A percentile compares a stretch with the other conserved stretches of the same genome.
Conservation (phyloP, 805 yeast species). For the Saccharomycopsis synnaedendra region DNA sequence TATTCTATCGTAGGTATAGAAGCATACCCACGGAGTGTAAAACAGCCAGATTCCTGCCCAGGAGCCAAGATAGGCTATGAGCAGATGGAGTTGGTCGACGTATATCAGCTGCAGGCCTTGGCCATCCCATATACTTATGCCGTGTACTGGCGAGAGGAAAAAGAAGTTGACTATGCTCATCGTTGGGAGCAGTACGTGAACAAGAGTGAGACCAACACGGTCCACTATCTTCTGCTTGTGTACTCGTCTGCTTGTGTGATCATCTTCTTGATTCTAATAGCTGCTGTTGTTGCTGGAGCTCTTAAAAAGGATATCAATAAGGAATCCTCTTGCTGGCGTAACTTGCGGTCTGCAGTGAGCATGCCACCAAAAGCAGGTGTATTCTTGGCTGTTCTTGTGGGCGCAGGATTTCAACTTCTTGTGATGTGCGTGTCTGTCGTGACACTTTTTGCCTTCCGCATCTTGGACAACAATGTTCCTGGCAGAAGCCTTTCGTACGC, state of each 20-base stretch:
- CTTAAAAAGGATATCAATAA: conserved; percentile 23
- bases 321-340: conserved; percentile 37
- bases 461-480: conserved; percentile 52
- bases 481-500: conserved; percentile 59
- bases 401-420: conserved; percentile 66
- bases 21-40: conserved; percentile 75
- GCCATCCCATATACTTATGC: conserved; percentile 72
- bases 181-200: conserved; percentile 68
- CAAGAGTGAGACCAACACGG: conserved; percentile 38
- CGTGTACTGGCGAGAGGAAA: conserved; percentile 81
- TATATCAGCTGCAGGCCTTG: conserved; percentile 9
- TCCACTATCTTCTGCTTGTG: conserved; percentile 71
- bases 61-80: conserved; percentile 48
- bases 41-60: conserved; percentile 51
- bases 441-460: conserved; percentile 42
- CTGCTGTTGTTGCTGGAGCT: conserved; percentile 42
- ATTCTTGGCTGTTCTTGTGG: conserved; percentile 43
- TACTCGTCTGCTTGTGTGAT: conserved; percentile 60
- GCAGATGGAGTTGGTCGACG: conserved; percentile 39
- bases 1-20: conserved; percentile 79
- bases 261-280: conserved; percentile 29
- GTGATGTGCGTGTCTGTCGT: conserved; percentile 56
- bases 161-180: conserved; percentile 46
- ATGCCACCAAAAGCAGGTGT: conserved; percentile 37
- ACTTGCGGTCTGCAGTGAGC: conserved; percentile 41